A percentile compares a stretch with the other conserved stretches of the same genome.
Evolutionary conservation across 192 early-diverging fungal species (phyloP).

Genomic region (Anaeromyces robustus): DNA sequence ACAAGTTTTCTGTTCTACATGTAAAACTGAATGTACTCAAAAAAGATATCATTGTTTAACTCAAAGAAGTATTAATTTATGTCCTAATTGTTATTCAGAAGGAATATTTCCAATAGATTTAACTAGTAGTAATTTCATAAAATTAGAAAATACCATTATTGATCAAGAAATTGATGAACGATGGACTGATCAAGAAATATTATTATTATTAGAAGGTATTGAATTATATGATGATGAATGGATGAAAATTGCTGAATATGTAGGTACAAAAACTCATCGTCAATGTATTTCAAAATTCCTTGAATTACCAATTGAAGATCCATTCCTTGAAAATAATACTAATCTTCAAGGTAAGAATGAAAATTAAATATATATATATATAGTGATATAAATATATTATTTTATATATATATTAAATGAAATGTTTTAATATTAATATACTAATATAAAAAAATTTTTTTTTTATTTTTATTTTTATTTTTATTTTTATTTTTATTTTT

Average conservation of each 20-base stretch:
- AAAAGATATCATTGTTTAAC: slow-evolving; percentile 70
- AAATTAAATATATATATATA: too few relatives aligned
- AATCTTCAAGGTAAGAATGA: neutral
- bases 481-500: too few relatives aligned
- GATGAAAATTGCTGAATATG: slow-evolving; percentile 78
- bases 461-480: too few relatives aligned
- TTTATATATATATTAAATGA: too few relatives aligned
- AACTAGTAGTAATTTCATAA: slow-evolving; percentile 74
- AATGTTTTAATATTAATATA: too few relatives aligned
- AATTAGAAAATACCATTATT: slow-evolving; percentile 27
- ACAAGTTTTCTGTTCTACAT: slow-evolving; percentile 50
- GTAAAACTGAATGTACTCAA: slow-evolving; percentile 63
- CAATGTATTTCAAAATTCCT: slow-evolving; percentile 78
- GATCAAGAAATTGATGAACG: slow-evolving; percentile 1
- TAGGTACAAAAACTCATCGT: slow-evolving; percentile 75
- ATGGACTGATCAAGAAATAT: slow-evolving; percentile 78
- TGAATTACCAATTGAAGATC: slow-evolving; percentile 6
- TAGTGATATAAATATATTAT: too few relatives aligned
- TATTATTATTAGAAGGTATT: slow-evolving; percentile 77
- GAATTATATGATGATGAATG: slow-evolving; percentile 93
- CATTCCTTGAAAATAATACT: slow-evolving; percentile 11
- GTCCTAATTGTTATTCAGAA: slow-evolving; percentile 73
- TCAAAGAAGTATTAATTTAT: slow-evolving; percentile 55
- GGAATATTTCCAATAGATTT: slow-evolving; percentile 80
- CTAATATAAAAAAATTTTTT: too few relatives aligned